These are phyloP conservation scores for Bruguiera gymnorhiza DNA, from an alignment of 345 rosid genomes.

Conservation along the genomic window DNA sequence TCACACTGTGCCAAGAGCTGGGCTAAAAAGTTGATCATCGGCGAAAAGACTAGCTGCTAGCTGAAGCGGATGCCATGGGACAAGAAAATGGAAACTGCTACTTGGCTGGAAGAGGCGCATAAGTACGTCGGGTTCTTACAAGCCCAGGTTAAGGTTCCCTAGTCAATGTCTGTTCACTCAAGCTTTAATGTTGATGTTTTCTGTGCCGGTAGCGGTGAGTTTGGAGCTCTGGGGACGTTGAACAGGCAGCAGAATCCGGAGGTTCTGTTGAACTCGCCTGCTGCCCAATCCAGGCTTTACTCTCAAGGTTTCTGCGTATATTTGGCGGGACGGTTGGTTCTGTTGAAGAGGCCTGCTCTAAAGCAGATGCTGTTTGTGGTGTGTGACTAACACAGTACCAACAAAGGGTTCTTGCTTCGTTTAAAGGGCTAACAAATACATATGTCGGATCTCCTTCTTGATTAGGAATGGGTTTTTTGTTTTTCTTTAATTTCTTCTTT, in stretches of 20 bases:
- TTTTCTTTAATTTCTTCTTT: too few species aligned
- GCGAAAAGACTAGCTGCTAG: slow-evolving; percentile 43
- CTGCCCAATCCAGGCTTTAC: slow-evolving; percentile 40
- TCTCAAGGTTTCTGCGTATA: slow-evolving; percentile 39
- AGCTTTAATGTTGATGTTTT: slow-evolving; percentile 2
- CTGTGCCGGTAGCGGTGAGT: neutral
- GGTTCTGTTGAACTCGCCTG: slow-evolving; percentile 32
- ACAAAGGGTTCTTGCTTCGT: too few species aligned
- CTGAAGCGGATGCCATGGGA: slow-evolving; percentile 62
- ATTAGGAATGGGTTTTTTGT: too few species aligned
- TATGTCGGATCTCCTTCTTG: too few species aligned
- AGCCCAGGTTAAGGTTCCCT: slow-evolving; percentile 47
- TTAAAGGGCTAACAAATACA: too few species aligned
- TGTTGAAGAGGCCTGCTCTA: slow-evolving; percentile 16
- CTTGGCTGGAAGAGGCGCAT: slow-evolving; percentile 50
- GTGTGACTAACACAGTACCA: too few species aligned
- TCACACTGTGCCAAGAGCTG: neutral
- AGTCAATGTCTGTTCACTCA: slow-evolving; percentile 46
- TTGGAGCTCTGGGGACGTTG: neutral
- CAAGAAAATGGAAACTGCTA: slow-evolving; percentile 47
- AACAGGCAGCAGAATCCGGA: neutral
- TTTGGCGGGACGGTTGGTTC: slow-evolving; percentile 49
- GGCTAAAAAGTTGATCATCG: slow-evolving; percentile 4
- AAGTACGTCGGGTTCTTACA: slow-evolving; percentile 59
- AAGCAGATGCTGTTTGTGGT: too few species aligned